phyloP scores from a whole-genome alignment of 1,284 basidiomycete species.

The Moesziomyces antarcticus region DNA sequence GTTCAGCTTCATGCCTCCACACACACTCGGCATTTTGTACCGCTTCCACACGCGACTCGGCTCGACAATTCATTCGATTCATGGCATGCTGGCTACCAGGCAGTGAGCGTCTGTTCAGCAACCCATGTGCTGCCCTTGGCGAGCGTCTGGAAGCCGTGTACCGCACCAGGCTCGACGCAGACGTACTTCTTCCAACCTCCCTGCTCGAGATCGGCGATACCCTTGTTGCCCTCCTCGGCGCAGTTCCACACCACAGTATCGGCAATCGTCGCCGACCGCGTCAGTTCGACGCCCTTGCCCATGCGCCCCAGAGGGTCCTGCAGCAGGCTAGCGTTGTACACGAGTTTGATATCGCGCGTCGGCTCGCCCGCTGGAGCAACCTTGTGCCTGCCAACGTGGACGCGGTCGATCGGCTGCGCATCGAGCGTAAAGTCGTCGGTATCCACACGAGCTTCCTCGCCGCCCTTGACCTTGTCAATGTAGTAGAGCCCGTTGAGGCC shows the following conservation, averaged over 20 bases:
- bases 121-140: constrained; percentile 54
- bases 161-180: constrained; percentile 68
- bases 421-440: constrained; percentile 33
- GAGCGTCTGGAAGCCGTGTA: constrained; percentile 59
- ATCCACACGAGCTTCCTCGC: constrained; percentile 22
- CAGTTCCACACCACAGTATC: constrained; percentile 69
- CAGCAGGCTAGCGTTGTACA: constrained; percentile 37
- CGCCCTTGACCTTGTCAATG: constrained; percentile 50
- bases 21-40: background rate
- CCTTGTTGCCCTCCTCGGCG: constrained; percentile 60
- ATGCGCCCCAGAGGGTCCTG: constrained; percentile 35
- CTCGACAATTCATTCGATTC: background rate
- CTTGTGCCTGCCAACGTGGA: constrained; percentile 46
- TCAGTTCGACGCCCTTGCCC: constrained; percentile 48
- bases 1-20: too few relatives aligned
- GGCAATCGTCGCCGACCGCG: constrained; percentile 42
- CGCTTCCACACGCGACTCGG: background rate
- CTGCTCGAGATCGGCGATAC: constrained; percentile 67
- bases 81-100: constrained; percentile 17
- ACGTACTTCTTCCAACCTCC: constrained; percentile 66
- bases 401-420: constrained; percentile 44
- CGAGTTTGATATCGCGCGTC: constrained; percentile 35
- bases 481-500: constrained; percentile 50
- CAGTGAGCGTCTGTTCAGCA: constrained; percentile 40
- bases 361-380: constrained; percentile 7